These are phyloP conservation scores for Pinus taeda DNA, from an alignment of 75 land plant species.

Conservation along the genomic window DNA sequence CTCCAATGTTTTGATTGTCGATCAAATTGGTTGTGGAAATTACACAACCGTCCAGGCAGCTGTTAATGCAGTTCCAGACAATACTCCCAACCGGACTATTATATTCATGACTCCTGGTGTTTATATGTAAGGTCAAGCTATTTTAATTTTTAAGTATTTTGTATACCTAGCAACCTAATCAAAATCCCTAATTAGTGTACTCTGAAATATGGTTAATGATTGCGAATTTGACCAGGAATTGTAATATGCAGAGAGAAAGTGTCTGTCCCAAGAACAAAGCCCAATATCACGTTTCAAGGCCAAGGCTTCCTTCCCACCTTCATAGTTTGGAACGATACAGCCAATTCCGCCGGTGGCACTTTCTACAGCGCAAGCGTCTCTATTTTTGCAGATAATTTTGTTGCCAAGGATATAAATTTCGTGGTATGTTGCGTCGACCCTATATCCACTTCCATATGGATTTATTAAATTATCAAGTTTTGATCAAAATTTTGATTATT, in stretches of 20 bases:
- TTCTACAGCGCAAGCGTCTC: slow-evolving; percentile 64
- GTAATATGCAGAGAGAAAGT: not conserved
- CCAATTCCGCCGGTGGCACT: slow-evolving; percentile 70
- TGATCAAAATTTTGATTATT: no score
- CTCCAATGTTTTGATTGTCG: slow-evolving; percentile 43
- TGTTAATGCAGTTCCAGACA: slow-evolving; percentile 68
- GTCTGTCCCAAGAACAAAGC: slow-evolving; percentile 51
- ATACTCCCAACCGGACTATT: slow-evolving; percentile 41
- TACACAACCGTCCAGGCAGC: slow-evolving; percentile 77
- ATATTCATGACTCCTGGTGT: slow-evolving; percentile 58
- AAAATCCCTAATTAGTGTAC: no score
- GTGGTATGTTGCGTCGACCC: slow-evolving; percentile 32
- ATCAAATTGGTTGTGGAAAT: slow-evolving; percentile 46
- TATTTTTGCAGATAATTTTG: slow-evolving; percentile 65
- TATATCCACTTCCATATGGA: no score
- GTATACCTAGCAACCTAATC: no score
- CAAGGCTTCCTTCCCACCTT: slow-evolving; percentile 65
- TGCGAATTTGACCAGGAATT: not conserved
- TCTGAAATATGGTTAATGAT: no score
- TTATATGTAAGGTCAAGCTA: slow-evolving; percentile 49
- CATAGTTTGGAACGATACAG: slow-evolving; percentile 85
- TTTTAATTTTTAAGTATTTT: no score
- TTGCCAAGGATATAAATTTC: slow-evolving; percentile 85
- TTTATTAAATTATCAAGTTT: no score
- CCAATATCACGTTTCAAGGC: slow-evolving; percentile 84